Percentiles rank a stretch among this genome's conserved stretches.
These are phyloP conservation scores for Xylaria nigripes DNA, from an alignment of 495 filamentous ascomycete species.

Conservation along the genomic window DNA sequence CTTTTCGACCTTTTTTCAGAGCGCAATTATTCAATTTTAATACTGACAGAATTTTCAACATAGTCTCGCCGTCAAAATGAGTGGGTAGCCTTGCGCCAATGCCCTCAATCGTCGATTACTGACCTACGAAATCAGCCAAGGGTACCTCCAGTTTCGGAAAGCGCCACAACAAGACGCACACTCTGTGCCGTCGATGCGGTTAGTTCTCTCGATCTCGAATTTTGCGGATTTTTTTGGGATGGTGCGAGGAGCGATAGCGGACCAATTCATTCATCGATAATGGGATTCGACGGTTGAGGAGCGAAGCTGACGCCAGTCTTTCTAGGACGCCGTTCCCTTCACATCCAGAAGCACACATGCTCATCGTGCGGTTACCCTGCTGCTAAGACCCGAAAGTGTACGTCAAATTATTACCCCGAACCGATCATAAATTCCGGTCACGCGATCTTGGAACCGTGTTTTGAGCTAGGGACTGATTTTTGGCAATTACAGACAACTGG, in stretches of 20 bases:
- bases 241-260: background rate
- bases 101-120: slow-evolving; percentile 17
- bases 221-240: background rate
- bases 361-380: slow-evolving; percentile 94
- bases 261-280: background rate
- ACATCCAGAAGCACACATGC: slow-evolving; percentile 99
- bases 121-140: slow-evolving; percentile 52
- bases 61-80: slow-evolving; percentile 30
- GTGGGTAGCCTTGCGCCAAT: slow-evolving; percentile 16
- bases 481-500: slow-evolving; percentile 75
- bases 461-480: slow-evolving; percentile 7
- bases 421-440: background rate
- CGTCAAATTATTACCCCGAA: slow-evolving; percentile 36
- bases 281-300: background rate
- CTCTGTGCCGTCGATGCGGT: slow-evolving; percentile 99
- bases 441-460: slow-evolving; percentile 17
- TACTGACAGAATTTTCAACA: slow-evolving; percentile 13
- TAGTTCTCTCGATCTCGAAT: slow-evolving; percentile 32
- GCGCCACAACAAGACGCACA: slow-evolving; percentile 99
- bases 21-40: background rate
- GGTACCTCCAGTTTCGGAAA: slow-evolving; percentile 96
- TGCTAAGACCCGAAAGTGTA: slow-evolving; percentile 97
- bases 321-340: slow-evolving; percentile 84
- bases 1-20: background rate
- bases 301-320: background rate